A percentile compares a stretch with the other conserved stretches of the same genome.
Conservation (phyloP, 345 rosid genomes). For the Salix purpurea region DNA sequence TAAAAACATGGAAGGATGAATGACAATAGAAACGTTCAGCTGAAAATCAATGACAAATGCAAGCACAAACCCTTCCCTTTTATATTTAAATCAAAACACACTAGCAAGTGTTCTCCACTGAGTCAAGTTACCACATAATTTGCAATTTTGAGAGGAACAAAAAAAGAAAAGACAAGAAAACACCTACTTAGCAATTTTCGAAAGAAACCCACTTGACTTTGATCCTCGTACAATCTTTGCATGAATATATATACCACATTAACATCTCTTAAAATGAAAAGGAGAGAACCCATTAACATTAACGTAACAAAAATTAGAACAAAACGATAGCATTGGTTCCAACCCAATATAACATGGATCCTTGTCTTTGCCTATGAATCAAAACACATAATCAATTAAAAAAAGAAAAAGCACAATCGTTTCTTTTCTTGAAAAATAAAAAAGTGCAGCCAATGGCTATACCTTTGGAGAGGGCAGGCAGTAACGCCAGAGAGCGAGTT, state of each 20-base stretch:
- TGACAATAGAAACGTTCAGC: background rate
- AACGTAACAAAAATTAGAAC: background rate
- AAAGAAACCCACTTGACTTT: background rate
- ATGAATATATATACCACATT: background rate
- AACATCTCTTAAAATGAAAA: background rate
- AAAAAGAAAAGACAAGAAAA: background rate
- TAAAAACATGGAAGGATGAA: background rate
- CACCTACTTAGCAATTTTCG: background rate
- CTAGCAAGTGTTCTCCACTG: background rate
- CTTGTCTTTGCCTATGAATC: slow-evolving; percentile 42
- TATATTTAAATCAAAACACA: background rate
- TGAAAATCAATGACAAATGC: background rate
- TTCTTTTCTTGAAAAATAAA: background rate
- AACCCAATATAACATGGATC: slow-evolving; percentile 75
- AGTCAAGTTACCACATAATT: background rate
- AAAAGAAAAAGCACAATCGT: background rate
- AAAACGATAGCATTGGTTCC: slow-evolving; percentile 72
- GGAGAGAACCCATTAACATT: background rate
- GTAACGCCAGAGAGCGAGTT: slow-evolving; percentile 58
- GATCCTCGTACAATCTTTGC: too few species aligned
- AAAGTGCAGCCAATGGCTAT: background rate
- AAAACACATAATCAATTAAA: background rate
- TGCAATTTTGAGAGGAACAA: background rate
- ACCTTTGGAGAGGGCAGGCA: slow-evolving; percentile 47
- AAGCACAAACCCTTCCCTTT: background rate